A percentile compares a stretch with the other conserved stretches of the same genome.
phyloP scores from a whole-genome alignment of 148 eudicot genomes.

The Gaultheria prostrata region DNA sequence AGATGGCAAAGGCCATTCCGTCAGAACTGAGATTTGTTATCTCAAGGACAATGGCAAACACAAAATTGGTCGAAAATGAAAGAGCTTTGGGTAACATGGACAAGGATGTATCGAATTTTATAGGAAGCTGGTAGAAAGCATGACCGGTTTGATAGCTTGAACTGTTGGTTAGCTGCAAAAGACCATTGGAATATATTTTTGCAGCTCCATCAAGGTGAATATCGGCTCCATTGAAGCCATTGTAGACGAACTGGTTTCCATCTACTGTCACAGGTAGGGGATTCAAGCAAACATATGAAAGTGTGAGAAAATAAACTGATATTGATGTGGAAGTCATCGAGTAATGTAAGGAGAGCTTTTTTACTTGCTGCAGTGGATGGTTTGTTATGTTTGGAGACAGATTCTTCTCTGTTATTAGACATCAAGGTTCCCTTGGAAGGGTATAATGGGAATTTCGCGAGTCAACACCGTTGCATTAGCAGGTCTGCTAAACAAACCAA shows the following conservation, averaged over 20 bases:
- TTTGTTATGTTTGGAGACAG: not conserved
- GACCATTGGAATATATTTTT: conserved; percentile 21
- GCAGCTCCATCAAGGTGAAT: conserved; percentile 24
- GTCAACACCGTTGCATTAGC: not conserved
- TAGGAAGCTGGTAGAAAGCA: conserved; percentile 23
- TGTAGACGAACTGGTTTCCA: not conserved
- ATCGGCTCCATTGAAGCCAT: conserved; percentile 21
- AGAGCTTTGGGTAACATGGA: not conserved
- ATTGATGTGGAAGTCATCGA: not conserved
- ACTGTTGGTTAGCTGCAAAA: conserved; percentile 26
- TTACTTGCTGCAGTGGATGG: not conserved
- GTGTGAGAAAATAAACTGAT: not conserved
- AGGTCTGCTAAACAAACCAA: not conserved
- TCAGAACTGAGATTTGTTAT: not conserved
- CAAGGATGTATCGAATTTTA: not conserved
- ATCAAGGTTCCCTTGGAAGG: not conserved
- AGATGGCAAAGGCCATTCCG: conserved; percentile 29
- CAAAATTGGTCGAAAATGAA: conserved; percentile 14
- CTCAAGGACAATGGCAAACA: conserved; percentile 18
- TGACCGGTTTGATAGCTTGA: conserved; percentile 16
- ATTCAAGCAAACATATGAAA: not conserved
- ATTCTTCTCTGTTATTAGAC: not conserved
- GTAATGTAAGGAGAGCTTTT: not conserved
- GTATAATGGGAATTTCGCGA: not conserved
- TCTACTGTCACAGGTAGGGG: not conserved